Percentiles rank a stretch among this genome's conserved stretches.
Conservation (phyloP, 345 rosid species). For the Syzygium oleosum region DNA sequence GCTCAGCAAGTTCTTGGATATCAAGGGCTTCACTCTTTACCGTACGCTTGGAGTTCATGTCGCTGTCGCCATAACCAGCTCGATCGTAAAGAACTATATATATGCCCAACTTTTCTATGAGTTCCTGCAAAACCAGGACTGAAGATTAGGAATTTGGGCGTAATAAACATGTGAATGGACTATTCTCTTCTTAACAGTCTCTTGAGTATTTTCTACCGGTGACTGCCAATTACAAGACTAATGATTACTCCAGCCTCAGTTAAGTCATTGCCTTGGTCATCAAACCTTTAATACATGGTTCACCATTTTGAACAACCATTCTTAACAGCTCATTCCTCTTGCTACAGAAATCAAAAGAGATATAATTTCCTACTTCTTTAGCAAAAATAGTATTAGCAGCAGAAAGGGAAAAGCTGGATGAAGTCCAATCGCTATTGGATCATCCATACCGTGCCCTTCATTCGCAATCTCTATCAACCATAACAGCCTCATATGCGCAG, state of each 20-base stretch:
- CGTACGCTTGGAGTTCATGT: slow-evolving; percentile 55
- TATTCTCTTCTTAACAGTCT: neutral
- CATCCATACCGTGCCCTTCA: neutral
- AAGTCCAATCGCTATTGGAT: neutral
- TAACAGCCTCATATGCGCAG: neutral
- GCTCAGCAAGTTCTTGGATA: slow-evolving; percentile 74
- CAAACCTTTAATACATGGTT: neutral
- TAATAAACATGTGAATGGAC: neutral
- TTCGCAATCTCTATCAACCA: neutral
- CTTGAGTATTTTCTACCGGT: neutral
- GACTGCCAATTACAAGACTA: neutral
- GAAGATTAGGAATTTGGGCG: slow-evolving; percentile 15
- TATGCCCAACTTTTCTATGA: slow-evolving; percentile 59
- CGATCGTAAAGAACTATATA: slow-evolving; percentile 63
- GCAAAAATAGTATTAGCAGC: neutral
- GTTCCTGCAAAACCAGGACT: slow-evolving; percentile 45
- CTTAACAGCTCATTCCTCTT: neutral
- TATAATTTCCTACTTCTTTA: neutral
- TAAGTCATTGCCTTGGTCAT: neutral
- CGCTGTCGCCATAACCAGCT: slow-evolving; percentile 92
- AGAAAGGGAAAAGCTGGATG: neutral
- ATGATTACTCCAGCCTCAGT: neutral
- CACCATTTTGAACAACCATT: neutral
- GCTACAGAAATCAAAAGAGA: neutral
- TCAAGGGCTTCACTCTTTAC: slow-evolving; percentile 79